phyloP scores from a whole-genome alignment of 129 eudicot genomes.

The Cynara cardunculus region DNA sequence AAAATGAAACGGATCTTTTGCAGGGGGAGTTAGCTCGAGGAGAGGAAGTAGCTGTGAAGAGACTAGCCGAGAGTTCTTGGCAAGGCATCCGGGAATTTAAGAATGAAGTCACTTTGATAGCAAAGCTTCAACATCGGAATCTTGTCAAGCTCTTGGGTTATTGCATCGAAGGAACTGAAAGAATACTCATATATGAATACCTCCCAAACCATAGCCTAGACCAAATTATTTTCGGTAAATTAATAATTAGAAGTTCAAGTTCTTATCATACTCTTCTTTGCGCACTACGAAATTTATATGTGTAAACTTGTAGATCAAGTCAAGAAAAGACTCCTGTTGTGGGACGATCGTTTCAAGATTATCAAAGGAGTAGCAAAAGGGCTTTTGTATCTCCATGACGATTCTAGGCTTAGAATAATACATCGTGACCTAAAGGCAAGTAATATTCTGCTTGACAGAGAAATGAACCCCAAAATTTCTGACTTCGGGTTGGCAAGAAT shows the following conservation, averaged over 20 bases:
- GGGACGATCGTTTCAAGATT: constrained; percentile 55
- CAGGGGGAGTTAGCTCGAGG: constrained; percentile 54
- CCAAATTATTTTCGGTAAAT: constrained; percentile 47
- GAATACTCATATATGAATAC: constrained; percentile 60
- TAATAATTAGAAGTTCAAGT: neutral
- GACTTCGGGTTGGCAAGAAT: constrained; percentile 67
- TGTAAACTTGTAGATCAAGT: constrained; percentile 33
- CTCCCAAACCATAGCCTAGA: constrained; percentile 60
- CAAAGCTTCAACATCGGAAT: constrained; percentile 37
- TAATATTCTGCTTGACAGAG: constrained; percentile 51
- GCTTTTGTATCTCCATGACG: constrained; percentile 56
- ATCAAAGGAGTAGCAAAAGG: constrained; percentile 60
- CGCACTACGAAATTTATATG: neutral
- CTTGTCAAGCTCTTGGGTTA: constrained; percentile 44
- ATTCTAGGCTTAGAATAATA: constrained; percentile 51
- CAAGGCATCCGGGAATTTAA: constrained; percentile 62
- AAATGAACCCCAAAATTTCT: constrained; percentile 61
- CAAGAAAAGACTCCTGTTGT: constrained; percentile 35
- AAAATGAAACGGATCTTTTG: neutral
- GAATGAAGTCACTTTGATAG: constrained; percentile 52
- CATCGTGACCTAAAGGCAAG: constrained; percentile 69
- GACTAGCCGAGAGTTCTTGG: constrained; percentile 43
- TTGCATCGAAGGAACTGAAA: constrained; percentile 55
- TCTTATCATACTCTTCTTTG: neutral
- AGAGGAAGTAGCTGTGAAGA: constrained; percentile 60